Base-by-base conservation (phyloP, 495 filamentous ascomycete genomes). In the Trichoderma gamsii region DNA sequence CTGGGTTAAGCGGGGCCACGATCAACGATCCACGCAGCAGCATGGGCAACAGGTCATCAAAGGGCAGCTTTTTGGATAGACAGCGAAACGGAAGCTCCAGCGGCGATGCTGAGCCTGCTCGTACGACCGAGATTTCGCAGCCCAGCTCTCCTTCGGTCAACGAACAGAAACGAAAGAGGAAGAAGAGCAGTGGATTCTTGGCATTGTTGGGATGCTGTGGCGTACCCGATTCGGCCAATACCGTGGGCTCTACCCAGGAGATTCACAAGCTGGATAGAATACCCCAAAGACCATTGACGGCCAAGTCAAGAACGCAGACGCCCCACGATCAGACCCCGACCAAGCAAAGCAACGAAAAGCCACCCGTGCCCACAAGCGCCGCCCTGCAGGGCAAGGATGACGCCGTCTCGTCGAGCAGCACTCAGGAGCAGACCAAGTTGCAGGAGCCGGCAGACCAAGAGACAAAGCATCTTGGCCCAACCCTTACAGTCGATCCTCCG, bases 121-220 rank as follows among this genome's bases (percentile, higher is more conserved):
- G 76, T 64, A 79, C 80, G 59, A 77, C 79, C 25, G 79, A 74
- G 65, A 76, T 77, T 44, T 80, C 81, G n/a, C 77, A 80, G 67
- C 79, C 78, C 38, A 78, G 76, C 69, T 80, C 82, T 32, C 79
- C 82, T 67, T 78, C 76, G 70, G 80, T 70, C 63, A 75, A 74
- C 69, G 73, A 74, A 16, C 82, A 78, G 64, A 86, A 84, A 73
- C 76, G 82, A 66, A 89, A 88, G 75, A 49, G 43, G 43, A 66
- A 89, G 79, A 86, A 86, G 76, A 81, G 79, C 65, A 83, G 86
- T 65, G 77, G 81, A 12, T 79, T 97, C 46, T 78, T 96, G 25
- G 82, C 90, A 32, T 87, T 95, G 67, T 80, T 97, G 64, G 88
- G 85, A 65, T 97, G 93, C 80, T 97, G 92, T 76, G 87, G 88